Percentiles rank a stretch among this genome's conserved stretches.
Evolutionary conservation across 2,329 filamentous ascomycete species (phyloP).

Genomic region (Colletotrichum camelliae): DNA sequence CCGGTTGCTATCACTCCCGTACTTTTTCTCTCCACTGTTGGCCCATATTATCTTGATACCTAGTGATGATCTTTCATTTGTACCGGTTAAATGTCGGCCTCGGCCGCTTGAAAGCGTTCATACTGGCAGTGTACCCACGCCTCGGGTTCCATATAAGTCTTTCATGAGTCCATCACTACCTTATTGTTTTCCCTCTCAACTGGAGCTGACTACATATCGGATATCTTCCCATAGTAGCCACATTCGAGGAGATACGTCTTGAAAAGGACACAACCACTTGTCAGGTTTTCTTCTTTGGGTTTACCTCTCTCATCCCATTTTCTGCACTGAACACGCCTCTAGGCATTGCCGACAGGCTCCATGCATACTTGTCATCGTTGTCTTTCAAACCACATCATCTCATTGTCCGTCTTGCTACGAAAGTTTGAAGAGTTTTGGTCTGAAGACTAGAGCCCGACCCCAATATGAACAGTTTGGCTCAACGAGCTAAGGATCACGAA

Average conservation of each 20-base stretch:
- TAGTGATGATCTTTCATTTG: constrained; percentile 25
- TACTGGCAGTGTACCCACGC: constrained; percentile 11
- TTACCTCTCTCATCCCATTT: background rate
- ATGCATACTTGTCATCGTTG: background rate
- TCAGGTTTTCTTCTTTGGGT: background rate
- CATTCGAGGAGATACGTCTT: background rate
- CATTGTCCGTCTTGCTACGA: background rate
- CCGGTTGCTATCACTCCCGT: background rate
- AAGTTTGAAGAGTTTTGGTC: background rate
- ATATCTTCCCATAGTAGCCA: background rate
- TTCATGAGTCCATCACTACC: constrained; percentile 22
- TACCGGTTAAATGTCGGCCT: constrained; percentile 33
- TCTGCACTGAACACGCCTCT: background rate
- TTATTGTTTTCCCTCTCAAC: constrained; percentile 16
- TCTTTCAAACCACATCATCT: background rate
- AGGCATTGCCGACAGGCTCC: background rate
- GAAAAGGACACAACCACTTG: background rate
- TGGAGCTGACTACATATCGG: background rate
- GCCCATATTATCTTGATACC: background rate
- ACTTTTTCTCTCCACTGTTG: background rate
- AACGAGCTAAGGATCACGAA: constrained; percentile 27
- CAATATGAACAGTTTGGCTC: background rate
- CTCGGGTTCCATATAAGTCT: constrained; percentile 19
- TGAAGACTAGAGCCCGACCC: background rate
- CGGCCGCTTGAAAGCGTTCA: constrained; percentile 22